phyloP scores from a whole-genome alignment of 2,329 filamentous ascomycete genomes.

The Alternaria solani region DNA sequence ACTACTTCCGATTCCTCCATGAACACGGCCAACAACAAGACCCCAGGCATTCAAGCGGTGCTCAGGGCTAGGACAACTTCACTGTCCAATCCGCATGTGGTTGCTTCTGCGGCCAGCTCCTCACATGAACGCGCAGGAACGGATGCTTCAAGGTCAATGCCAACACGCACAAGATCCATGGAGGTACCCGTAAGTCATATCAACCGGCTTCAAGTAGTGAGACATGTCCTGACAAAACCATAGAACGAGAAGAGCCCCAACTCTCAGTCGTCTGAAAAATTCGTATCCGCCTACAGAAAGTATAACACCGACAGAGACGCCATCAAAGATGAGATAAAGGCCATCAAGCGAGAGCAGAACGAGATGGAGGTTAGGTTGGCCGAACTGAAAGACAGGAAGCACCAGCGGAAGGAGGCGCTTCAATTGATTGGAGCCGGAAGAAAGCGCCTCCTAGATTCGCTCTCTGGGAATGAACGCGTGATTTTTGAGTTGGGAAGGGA shows the following conservation, averaged over 20 bases:
- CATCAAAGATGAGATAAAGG: not conserved
- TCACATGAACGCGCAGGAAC: not conserved
- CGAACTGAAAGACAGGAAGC: not conserved
- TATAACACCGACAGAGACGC: not conserved
- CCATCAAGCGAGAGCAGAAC: not conserved
- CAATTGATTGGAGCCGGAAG: not conserved
- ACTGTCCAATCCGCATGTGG: not conserved
- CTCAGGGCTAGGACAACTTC: not conserved
- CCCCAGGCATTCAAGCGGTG: not conserved
- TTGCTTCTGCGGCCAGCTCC: no score
- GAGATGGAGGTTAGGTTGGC: not conserved
- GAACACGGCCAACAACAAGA: not conserved
- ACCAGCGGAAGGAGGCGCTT: not conserved
- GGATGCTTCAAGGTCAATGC: not conserved
- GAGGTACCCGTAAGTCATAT: not conserved
- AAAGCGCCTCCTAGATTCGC: not conserved
- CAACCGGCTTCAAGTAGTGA: accelerated
- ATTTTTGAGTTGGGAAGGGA: not conserved
- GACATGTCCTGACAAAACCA: not conserved
- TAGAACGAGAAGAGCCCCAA: not conserved
- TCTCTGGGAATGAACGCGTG: not conserved
- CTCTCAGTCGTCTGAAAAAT: not conserved
- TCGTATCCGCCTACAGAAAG: not conserved
- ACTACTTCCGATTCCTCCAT: not conserved
- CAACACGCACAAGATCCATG: not conserved